These are phyloP conservation scores for Ceratobasidium papillatum DNA, from an alignment of 1,284 basidiomycete genomes.

Conservation along the genomic window DNA sequence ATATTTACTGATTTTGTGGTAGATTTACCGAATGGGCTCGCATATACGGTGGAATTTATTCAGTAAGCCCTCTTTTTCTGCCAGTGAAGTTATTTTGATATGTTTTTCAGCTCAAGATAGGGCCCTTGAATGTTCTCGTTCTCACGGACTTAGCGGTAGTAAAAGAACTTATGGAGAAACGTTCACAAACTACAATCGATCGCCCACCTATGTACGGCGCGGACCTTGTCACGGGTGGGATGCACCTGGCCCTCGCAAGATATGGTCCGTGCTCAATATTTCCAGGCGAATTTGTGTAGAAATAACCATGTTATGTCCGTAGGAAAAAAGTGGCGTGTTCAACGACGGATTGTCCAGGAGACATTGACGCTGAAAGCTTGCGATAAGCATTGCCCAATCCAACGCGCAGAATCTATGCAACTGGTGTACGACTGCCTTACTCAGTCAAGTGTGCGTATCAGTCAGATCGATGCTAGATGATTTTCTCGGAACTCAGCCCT, in stretches of 20 bases:
- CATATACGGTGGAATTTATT: slow-evolving; percentile 49
- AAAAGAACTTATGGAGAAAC: slow-evolving; percentile 50
- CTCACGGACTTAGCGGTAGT: slow-evolving; percentile 47
- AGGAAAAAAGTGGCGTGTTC: slow-evolving; percentile 50
- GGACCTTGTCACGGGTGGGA: slow-evolving; percentile 42
- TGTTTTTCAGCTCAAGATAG: slow-evolving; percentile 47
- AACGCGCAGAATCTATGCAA: slow-evolving; percentile 52
- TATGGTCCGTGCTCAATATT: slow-evolving; percentile 45
- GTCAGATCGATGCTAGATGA: too few species aligned
- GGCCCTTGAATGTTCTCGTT: slow-evolving; percentile 48
- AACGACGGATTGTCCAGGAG: slow-evolving; percentile 49
- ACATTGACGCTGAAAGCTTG: slow-evolving; percentile 49
- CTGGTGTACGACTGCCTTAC: slow-evolving; percentile 50
- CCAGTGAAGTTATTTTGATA: neutral
- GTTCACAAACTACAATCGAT: slow-evolving; percentile 32
- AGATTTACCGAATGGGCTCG: slow-evolving; percentile 50
- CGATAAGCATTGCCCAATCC: slow-evolving; percentile 48
- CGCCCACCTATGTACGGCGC: slow-evolving; percentile 46
- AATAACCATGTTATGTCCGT: neutral
- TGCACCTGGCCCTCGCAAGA: slow-evolving; percentile 46
- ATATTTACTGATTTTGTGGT: neutral
- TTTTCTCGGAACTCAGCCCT: neutral
- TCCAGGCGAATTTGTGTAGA: neutral
- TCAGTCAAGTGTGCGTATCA: slow-evolving; percentile 49
- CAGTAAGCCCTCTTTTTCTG: slow-evolving; percentile 15